Base-by-base conservation (phyloP, 1,284 basidiomycete genomes). In the Mrakiaceae sp. region DNA sequence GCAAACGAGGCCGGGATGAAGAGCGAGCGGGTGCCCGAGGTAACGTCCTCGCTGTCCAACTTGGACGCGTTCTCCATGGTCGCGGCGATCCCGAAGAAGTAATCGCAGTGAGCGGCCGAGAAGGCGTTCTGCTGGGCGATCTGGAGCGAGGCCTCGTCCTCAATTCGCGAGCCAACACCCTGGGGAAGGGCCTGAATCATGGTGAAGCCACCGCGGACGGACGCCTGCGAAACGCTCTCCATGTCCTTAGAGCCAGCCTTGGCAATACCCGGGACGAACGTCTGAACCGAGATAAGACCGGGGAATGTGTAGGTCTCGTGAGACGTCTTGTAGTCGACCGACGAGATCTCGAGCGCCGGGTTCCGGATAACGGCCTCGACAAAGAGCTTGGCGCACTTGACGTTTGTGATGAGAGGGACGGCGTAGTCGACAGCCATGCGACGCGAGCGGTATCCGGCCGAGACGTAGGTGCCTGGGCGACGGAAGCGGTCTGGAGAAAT, bases 361-460 rank as follows among this genome's bases (percentile, higher is more conserved):
- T 85, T 90, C 70, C 92, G 85, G 67, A 97, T 88, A 66, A 98
- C 83, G 2, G 95, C 96, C 77, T 98, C 94, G 51, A 92, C 88
- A 60, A 98, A 84, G 72, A 99, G 82, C 78, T 98, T 98, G 68
- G 96, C 96, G 74, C 93, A 94, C 81, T 99, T 98, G 79, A 98
- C 89, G 75, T 99, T 98, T 66, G 95, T 98, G 75, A 98, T 93
- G 63, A 98, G 81, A 0, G 96, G 95, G 50, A 98, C 87, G 47
- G 93, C 94, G 73, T 95, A 97, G 78, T 99, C 95, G 69, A 99
- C 95, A n/a, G 96, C 95, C 89, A 98, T 94, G 69, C 95, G 88
- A 74, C 96, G 89, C 46, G 93, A 95, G 68, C 86, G 85, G 78
- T 98, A 98, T 10, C 95, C 96, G 77, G 96, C 95, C 75, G 92